These are phyloP conservation scores for Aspergillus funiculosus DNA, from an alignment of 495 filamentous ascomycete species.

Conservation along the genomic window DNA sequence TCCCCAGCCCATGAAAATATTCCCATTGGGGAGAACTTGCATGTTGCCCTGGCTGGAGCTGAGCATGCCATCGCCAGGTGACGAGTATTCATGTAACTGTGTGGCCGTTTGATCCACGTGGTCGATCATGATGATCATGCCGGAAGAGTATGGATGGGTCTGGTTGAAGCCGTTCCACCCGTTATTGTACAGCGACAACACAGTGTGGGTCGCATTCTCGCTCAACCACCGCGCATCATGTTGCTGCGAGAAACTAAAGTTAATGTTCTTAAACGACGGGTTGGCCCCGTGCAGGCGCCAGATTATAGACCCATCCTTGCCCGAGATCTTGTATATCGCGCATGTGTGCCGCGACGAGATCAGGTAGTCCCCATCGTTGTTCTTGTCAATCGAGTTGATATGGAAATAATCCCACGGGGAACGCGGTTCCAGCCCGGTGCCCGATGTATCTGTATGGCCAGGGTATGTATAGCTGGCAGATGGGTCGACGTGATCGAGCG, in stretches of 20 bases:
- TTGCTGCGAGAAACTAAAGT: constrained; percentile 56
- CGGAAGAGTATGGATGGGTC: constrained; percentile 46
- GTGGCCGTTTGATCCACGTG: constrained; percentile 47
- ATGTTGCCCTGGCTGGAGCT: constrained; percentile 58
- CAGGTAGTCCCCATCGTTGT: constrained; percentile 51
- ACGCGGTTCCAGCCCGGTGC: constrained; percentile 36
- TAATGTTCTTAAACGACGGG: constrained; percentile 42
- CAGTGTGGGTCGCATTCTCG: constrained; percentile 46
- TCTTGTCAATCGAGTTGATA: constrained; percentile 60
- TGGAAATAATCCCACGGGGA: constrained; percentile 61
- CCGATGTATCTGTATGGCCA: constrained; percentile 42
- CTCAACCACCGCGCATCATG: constrained; percentile 55
- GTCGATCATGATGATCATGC: constrained; percentile 54
- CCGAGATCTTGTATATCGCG: constrained; percentile 56
- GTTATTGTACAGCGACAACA: constrained; percentile 54
- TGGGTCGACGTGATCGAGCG: constrained; percentile 47
- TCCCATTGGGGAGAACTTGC: constrained; percentile 51
- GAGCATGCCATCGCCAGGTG: constrained; percentile 39
- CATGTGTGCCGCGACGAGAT: constrained; percentile 55
- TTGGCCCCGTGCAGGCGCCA: constrained; percentile 52
- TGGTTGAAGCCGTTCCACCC: constrained; percentile 46
- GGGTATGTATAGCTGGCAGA: constrained; percentile 41
- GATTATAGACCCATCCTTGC: constrained; percentile 50
- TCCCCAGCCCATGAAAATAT: constrained; percentile 57
- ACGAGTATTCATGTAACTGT: constrained; percentile 37